Evolutionary conservation across 225 moss, liverwort and hornwort species (phyloP).

Genomic region (Anthoceros angustus): DNA sequence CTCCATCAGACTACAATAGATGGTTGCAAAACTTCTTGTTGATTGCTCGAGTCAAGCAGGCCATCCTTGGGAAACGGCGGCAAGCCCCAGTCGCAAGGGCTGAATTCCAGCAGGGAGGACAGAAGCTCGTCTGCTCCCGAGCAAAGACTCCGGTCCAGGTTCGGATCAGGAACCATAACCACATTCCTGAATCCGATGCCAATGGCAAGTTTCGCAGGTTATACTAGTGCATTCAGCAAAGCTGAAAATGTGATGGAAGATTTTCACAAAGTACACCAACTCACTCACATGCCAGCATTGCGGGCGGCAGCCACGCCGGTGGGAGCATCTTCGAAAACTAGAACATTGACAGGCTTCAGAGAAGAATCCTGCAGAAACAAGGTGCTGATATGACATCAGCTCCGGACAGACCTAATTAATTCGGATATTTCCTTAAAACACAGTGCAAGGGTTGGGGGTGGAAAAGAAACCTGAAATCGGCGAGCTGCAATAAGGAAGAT

Average conservation of each 20-base stretch:
- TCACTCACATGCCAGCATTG: constrained; percentile 75
- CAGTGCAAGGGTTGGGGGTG: neutral
- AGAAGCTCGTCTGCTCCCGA: constrained; percentile 73
- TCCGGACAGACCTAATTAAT: neutral
- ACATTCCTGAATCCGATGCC: constrained; percentile 47
- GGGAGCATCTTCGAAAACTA: constrained; percentile 92
- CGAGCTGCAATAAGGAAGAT: constrained; percentile 65
- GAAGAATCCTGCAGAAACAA: constrained; percentile 31
- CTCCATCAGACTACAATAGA: too few relatives aligned
- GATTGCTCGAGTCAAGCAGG: too few relatives aligned
- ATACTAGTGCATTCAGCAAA: neutral
- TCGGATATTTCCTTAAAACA: neutral
- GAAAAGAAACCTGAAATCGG: constrained; percentile 39
- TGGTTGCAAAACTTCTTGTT: too few relatives aligned
- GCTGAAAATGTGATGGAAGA: neutral
- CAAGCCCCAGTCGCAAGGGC: constrained; percentile 61
- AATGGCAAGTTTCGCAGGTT: neutral
- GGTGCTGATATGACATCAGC: neutral
- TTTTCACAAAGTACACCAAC: neutral
- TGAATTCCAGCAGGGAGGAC: constrained; percentile 52
- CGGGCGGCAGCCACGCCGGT: constrained; percentile 74
- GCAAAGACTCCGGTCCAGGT: constrained; percentile 40
- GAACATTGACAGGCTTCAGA: constrained; percentile 37
- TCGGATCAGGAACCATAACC: constrained; percentile 78
- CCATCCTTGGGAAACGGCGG: constrained; percentile 19